A percentile compares a stretch with the other conserved stretches of the same genome.
Conservation (phyloP, 1,139 yeast genomes). For the Saccharomyces pastorianus region DNA sequence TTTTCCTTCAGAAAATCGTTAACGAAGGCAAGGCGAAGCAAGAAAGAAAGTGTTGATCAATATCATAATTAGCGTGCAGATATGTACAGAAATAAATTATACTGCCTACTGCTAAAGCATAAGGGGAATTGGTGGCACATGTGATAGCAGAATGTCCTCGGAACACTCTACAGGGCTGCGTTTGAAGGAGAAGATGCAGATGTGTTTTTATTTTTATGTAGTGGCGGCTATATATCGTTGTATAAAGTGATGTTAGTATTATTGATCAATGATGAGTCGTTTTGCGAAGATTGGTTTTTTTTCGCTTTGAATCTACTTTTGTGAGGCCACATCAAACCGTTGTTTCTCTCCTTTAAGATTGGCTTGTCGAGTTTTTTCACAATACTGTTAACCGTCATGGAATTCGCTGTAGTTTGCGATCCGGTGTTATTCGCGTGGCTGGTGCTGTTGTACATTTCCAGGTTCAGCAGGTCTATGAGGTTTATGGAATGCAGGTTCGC, state of each 20-base stretch:
- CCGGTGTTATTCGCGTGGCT: background rate
- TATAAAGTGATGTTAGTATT: background rate
- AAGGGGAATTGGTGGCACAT: background rate
- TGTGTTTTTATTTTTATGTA: background rate
- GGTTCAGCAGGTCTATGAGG: background rate
- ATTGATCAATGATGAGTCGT: background rate
- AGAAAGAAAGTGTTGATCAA: background rate
- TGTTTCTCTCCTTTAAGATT: conserved; percentile 17
- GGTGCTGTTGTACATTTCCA: conserved; percentile 1
- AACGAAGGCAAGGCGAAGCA: background rate
- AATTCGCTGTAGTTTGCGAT: conserved; percentile 11
- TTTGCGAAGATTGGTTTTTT: background rate
- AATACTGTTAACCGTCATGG: conserved; percentile 15
- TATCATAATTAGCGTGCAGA: background rate
- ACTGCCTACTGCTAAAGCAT: background rate
- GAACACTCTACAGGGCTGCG: background rate
- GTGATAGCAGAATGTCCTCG: background rate
- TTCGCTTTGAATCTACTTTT: background rate
- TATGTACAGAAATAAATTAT: background rate
- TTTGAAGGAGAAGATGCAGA: background rate
- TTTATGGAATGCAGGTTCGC: background rate
- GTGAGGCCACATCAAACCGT: conserved; percentile 22
- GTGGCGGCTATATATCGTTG: background rate
- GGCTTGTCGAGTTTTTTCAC: conserved; percentile 20
- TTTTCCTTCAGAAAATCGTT: background rate